These are phyloP conservation scores for Wickerhamiella vanderwaltii DNA, from an alignment of 805 yeast species.

Conservation along the genomic window DNA sequence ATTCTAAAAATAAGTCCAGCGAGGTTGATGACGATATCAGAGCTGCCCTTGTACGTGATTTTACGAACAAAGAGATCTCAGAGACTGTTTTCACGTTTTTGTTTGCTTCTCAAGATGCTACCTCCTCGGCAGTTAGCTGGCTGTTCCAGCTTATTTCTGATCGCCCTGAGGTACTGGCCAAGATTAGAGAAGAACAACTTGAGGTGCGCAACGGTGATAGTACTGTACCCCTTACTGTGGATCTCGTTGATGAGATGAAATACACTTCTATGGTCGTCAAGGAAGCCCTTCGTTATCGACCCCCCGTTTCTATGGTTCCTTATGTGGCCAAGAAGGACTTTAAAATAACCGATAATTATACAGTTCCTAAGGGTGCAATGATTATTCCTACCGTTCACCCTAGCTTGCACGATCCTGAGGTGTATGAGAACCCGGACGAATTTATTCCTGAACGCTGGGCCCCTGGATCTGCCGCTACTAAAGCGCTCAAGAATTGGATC, in stretches of 20 bases:
- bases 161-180: conserved; percentile 77
- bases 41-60: conserved; percentile 60
- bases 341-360: conserved; percentile 71
- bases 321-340: conserved; percentile 79
- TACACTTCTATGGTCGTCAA: conserved; percentile 85
- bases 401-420: conserved; percentile 94
- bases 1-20: conserved; percentile 38
- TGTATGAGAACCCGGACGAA: conserved; percentile 85
- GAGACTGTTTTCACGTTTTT: conserved; percentile 94
- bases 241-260: conserved; percentile 70
- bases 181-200: conserved; percentile 87
- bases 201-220: conserved; percentile 71
- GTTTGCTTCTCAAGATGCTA: conserved; percentile 97
- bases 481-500: conserved; percentile 81
- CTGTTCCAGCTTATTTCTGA: conserved; percentile 92
- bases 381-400: conserved; percentile 92
- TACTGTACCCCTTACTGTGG: conserved; percentile 45
- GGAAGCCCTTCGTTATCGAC: conserved; percentile 88
- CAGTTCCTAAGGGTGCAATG: conserved; percentile 97
- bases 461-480: conserved; percentile 56
- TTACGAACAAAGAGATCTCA: conserved; percentile 81
- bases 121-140: conserved; percentile 96
- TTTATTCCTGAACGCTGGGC: conserved; percentile 95
- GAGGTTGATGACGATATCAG: conserved; percentile 41
- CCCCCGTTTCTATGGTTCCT: conserved; percentile 97